Conservation (phyloP, 306 rosid species). For the Quercus mongolica region DNA sequence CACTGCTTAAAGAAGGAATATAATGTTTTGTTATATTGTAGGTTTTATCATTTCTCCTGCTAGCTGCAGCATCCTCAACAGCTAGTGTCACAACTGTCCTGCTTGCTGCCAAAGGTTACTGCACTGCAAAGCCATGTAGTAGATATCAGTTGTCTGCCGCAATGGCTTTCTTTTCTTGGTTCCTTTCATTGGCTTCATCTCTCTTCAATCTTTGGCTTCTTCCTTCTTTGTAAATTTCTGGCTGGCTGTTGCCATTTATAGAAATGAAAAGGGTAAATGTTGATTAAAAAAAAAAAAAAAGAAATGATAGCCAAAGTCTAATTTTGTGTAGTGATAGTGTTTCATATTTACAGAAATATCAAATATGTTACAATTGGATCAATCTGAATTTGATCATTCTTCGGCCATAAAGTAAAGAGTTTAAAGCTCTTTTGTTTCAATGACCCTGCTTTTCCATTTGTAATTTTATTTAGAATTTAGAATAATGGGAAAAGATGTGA, state of each 20-base stretch:
- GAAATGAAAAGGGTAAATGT: slow-evolving; percentile 28
- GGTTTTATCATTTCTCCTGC: slow-evolving; percentile 67
- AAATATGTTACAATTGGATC: not conserved
- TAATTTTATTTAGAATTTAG: not conserved
- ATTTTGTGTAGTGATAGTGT: slow-evolving; percentile 6
- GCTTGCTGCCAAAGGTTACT: slow-evolving; percentile 34
- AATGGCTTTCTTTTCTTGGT: slow-evolving; percentile 94
- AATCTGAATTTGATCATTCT: not conserved
- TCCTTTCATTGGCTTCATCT: slow-evolving; percentile 60
- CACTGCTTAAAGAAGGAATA: not conserved
- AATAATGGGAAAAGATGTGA: not conserved
- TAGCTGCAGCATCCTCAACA: slow-evolving; percentile 82
- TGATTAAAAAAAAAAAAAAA: slow-evolving; percentile 10
- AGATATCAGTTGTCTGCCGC: slow-evolving; percentile 79
- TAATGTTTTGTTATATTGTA: slow-evolving; percentile 24
- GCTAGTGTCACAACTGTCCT: slow-evolving; percentile 63
- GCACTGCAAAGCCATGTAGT: slow-evolving; percentile 53
- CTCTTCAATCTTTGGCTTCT: slow-evolving; percentile 86
- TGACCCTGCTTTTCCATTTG: not conserved
- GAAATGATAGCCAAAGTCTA: slow-evolving; percentile 8
- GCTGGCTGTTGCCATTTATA: slow-evolving; percentile 8
- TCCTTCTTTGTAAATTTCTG: slow-evolving; percentile 43
- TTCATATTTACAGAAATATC: not conserved
- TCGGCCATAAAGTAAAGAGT: slow-evolving; percentile 3
- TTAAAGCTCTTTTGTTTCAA: not conserved